Base-by-base conservation (phyloP, 805 yeast species). In the Barnettozyma salicaria region DNA sequence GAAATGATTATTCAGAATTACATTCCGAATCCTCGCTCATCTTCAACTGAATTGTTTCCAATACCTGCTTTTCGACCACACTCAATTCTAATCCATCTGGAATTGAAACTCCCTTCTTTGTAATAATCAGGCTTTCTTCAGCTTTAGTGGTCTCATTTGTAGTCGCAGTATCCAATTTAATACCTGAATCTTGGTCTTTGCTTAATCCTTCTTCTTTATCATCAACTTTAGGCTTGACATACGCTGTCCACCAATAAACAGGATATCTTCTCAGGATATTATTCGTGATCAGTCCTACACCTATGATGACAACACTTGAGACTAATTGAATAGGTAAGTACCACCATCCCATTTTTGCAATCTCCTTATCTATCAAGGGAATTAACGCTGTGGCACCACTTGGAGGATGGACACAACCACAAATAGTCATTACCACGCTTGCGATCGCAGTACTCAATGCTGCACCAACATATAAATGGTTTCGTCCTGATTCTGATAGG, bases 361-460 rank as follows among this genome's bases (percentile, higher is more conserved):
- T 60, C 7, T 49, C 44, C 1, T 52, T 68, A 36, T 76, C 79
- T 0, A 71, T 49, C 2, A 68, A 57, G 0, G 85, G 82, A 7
- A 79, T 55, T 25, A 79, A 50, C 0, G 86, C 84, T 8, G 80
- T 68, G 1, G 86, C 85, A 3, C 87, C 87, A 1, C 80, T 78
- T 0, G 87, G 87, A 0, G 87, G 87, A 52, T 80, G 86, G 1
- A 76, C 72, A 40, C 78, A 70, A 43, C 75, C 75, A 5, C 67
- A 54, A 1, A 76, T 43, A 11, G 70, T 57, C 81, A 77, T 77
- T 3, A 60, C 54, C 9, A 72, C 75, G 7, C 79, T 70, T 2
- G 80, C 48, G 5, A 74, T 41, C 0, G 69, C 79, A 7, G 77
- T 80, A 26, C 77, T 61, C 21, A 79, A 50, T 0, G 80, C 79